Evolutionary conservation across 192 early-diverging fungal genomes (phyloP).

Genomic region (Coemansia sp.): DNA sequence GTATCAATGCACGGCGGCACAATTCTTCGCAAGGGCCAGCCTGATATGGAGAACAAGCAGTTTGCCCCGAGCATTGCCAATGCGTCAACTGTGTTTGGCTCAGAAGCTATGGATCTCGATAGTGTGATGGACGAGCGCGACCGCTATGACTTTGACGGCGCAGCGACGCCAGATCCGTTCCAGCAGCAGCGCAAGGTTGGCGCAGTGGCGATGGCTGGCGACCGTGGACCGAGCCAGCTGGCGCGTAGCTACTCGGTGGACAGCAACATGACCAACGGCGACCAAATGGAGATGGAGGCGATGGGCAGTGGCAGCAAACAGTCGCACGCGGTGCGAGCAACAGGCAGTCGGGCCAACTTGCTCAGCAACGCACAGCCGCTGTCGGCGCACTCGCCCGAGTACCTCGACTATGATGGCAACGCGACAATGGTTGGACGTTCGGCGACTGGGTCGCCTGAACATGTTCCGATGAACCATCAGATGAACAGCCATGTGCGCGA

Average conservation of each 20-base stretch:
- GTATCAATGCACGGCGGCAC: constrained; percentile 14
- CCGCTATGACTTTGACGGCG: constrained; percentile 52
- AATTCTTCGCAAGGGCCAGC: not conserved
- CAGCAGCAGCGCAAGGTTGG: constrained; percentile 4
- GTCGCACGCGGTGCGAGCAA: not conserved
- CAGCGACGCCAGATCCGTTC: constrained; percentile 31
- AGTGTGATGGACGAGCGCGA: constrained; percentile 53
- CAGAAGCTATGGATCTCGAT: constrained; percentile 31
- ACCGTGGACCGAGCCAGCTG: constrained; percentile 20
- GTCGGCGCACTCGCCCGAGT: constrained; percentile 3
- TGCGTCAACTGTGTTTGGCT: constrained; percentile 45
- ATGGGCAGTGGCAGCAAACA: constrained; percentile 5
- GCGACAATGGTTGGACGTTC: constrained; percentile 18
- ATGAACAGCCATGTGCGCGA: not conserved
- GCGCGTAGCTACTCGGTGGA: constrained; percentile 41
- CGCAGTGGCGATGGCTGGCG: not conserved
- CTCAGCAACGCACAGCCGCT: constrained; percentile 33
- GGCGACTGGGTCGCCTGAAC: constrained; percentile 8
- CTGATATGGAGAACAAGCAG: constrained; percentile 10
- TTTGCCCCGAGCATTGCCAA: constrained; percentile 27
- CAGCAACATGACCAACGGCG: constrained; percentile 27
- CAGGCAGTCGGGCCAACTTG: constrained; percentile 37
- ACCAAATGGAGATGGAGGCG: constrained; percentile 37
- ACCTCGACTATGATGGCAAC: constrained; percentile 21
- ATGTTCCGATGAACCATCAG: not conserved